Conservation (phyloP, 257 asterid genomes). For the Solanum ossicruentum region DNA sequence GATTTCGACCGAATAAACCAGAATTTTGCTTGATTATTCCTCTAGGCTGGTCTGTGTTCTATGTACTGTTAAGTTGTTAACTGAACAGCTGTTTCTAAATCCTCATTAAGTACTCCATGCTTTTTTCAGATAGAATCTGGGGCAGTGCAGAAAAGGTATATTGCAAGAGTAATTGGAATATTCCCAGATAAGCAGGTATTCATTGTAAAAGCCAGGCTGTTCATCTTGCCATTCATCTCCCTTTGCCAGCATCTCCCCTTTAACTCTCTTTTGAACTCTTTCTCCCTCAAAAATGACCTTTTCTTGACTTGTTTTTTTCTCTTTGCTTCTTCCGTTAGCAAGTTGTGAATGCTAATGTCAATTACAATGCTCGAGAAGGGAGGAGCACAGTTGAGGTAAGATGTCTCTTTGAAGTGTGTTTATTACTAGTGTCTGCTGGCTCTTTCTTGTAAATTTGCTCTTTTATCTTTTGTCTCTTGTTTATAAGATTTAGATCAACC, state of each 20-base stretch:
- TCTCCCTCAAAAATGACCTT: background rate
- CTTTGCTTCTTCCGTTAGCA: constrained; percentile 31
- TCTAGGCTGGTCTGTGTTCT: background rate
- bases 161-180: constrained; percentile 75
- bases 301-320: background rate
- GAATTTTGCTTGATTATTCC: background rate
- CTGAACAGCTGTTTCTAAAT: background rate
- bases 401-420: background rate
- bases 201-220: background rate
- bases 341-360: constrained; percentile 61
- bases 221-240: background rate
- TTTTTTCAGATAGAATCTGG: constrained; percentile 77
- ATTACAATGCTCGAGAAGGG: constrained; percentile 72
- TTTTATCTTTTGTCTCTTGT: background rate
- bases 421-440: background rate
- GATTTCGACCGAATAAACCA: background rate
- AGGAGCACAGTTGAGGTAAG: constrained; percentile 73
- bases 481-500: background rate
- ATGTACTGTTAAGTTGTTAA: background rate
- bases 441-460: background rate
- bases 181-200: constrained; percentile 88
- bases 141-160: constrained; percentile 65
- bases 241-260: background rate
- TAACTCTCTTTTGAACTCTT: background rate
- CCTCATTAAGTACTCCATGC: background rate